Conservation (phyloP, 1,284 basidiomycete species). For the Cryptococcus wingfieldii region DNA sequence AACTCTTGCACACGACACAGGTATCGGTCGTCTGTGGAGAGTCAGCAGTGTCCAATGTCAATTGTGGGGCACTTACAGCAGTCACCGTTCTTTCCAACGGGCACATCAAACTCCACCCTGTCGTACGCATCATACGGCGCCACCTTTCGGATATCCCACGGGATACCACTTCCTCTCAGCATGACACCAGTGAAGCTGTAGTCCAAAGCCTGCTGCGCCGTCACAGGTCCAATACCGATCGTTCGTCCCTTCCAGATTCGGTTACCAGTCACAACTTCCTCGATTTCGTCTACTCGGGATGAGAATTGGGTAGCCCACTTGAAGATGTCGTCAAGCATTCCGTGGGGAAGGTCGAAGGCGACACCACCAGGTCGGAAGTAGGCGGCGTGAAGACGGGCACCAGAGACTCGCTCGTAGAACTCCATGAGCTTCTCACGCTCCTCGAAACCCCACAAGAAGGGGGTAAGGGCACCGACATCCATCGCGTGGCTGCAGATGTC, state of each 20-base stretch:
- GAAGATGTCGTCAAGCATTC: constrained; percentile 93
- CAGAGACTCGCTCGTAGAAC: constrained; percentile 98
- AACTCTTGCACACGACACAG: constrained; percentile 97
- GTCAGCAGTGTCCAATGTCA: background rate
- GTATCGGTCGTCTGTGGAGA: constrained; percentile 56
- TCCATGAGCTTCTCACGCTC: constrained; percentile 99
- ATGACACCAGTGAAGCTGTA: constrained; percentile 97
- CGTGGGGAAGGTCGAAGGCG: constrained; percentile 94
- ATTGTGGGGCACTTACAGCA: constrained; percentile 57
- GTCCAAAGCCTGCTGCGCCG: constrained; percentile 86
- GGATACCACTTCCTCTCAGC: constrained; percentile 87
- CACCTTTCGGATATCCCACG: constrained; percentile 92
- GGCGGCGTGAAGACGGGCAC: constrained; percentile 94
- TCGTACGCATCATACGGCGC: constrained; percentile 96
- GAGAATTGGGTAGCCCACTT: constrained; percentile 96
- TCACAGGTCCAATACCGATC: constrained; percentile 83
- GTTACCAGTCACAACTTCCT: constrained; percentile 96
- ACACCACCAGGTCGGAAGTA: constrained; percentile 98
- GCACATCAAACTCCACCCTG: constrained; percentile 96
- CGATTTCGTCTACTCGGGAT: constrained; percentile 83
- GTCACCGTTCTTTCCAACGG: constrained; percentile 93
- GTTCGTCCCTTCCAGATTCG: constrained; percentile 97
- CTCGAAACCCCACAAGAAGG: constrained; percentile 99
- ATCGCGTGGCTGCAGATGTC: constrained; percentile 19
- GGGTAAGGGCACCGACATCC: constrained; percentile 96